Base-by-base conservation (phyloP, 495 filamentous ascomycete genomes). In the Tuber calosporum region DNA sequence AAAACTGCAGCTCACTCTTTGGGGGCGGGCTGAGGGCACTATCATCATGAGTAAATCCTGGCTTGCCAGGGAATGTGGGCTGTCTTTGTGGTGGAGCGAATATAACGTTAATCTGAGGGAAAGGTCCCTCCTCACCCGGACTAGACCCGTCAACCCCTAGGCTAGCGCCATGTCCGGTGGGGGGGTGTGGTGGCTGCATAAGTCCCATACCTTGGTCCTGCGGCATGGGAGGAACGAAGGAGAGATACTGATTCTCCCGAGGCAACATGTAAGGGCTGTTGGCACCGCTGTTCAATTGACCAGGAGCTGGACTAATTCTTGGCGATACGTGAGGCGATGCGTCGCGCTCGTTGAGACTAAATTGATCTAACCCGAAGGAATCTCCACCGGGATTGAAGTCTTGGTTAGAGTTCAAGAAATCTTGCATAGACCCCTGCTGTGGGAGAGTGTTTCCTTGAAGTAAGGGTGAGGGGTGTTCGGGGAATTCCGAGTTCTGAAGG, bases 41-140 rank as follows among this genome's bases (percentile, higher is more conserved):
- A 34, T 89, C 84, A 77, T 95, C 89, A 69, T 89, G 80, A 0
- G 83, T 85, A 20, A 83, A 81, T 39, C 79, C 80, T 68, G 86
- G 84, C 77, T 91, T 93, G 20, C 86, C 84, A 58, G 88, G 89
- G 77, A 96, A 93, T 69, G 86, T 89, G 36, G 85, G 87, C 78
- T 88, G 90, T 68, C 87, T 85, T 17, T 92, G 87, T 26, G 85
- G 84, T 36, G 94, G 94, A 7, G 94, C 95, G 82, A 93, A 93
- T 81, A 96, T 90, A 77, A 99, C 93, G 79, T 93, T 95, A 81
- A 99, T 97, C 62, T 93, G 91, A 0, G 93, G 93, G 43, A 93
- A 91, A 9, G 89, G 89, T 85, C 93, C 92, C 75, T 91, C 88
- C 45, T 90, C 89, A 88, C 87, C 74, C 89, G 87, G n/a, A 88